Conservation (phyloP, 148 eudicot genomes). For the Pharnaceum exiguum region DNA sequence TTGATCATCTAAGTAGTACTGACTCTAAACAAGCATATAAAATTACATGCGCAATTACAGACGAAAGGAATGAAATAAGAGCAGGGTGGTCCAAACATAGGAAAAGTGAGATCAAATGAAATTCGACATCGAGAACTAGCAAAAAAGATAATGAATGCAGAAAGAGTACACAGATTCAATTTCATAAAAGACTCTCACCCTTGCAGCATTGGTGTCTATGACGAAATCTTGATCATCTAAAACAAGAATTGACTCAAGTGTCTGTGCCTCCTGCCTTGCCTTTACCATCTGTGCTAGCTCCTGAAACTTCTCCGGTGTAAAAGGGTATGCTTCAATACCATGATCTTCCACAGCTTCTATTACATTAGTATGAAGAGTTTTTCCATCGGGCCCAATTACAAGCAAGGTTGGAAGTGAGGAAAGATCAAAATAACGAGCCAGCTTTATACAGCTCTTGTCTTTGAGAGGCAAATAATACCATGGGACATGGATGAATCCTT, state of each 20-base stretch:
- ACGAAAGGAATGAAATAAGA: no score
- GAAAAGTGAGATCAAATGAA: neutral
- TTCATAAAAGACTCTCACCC: conserved; percentile 35
- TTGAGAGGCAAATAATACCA: conserved; percentile 70
- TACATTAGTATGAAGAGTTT: conserved; percentile 56
- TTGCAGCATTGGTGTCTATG: conserved; percentile 47
- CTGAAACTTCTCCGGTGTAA: conserved; percentile 56
- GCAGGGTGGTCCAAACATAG: no score
- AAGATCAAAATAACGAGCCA: conserved; percentile 64
- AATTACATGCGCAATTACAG: no score
- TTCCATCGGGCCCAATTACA: conserved; percentile 71
- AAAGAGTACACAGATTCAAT: no score
- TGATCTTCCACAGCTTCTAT: conserved; percentile 55
- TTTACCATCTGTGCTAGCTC: conserved; percentile 67
- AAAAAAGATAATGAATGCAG: neutral
- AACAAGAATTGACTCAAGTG: conserved; percentile 72
- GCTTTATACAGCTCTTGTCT: conserved; percentile 49
- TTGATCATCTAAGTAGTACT: no score
- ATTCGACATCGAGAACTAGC: neutral
- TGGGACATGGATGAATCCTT: conserved; percentile 37
- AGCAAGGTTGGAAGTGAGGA: conserved; percentile 54
- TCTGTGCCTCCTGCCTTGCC: conserved; percentile 53
- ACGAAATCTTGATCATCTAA: conserved; percentile 54
- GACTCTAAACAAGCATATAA: no score
- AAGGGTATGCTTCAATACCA: conserved; percentile 67